Evolutionary conservation across 257 asterid genomes (phyloP).

Genomic region (Lavandula angustifolia): DNA sequence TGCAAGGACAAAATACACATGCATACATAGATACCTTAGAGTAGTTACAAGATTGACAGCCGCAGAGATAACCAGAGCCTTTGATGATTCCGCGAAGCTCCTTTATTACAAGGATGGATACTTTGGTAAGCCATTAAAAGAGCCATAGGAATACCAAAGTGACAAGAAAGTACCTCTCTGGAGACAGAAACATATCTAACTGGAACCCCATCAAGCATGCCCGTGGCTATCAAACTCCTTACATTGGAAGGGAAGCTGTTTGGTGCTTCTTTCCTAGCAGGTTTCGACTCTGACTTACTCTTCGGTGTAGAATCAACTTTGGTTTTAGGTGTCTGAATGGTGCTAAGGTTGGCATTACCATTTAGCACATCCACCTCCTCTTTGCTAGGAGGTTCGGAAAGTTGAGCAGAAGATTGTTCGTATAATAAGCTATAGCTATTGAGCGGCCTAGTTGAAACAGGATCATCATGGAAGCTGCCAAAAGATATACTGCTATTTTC

Average conservation of each 20-base stretch:
- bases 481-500: slow-evolving; percentile 50
- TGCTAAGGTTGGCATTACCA: slow-evolving; percentile 35
- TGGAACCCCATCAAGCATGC: slow-evolving; percentile 92
- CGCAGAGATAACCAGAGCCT: slow-evolving; percentile 90
- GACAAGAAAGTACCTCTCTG: slow-evolving; percentile 56
- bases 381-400: slow-evolving; percentile 47
- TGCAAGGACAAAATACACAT: not conserved
- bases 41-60: slow-evolving; percentile 80
- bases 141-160: slow-evolving; percentile 11
- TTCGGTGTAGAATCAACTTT: slow-evolving; percentile 48
- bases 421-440: slow-evolving; percentile 59
- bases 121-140: slow-evolving; percentile 30
- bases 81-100: slow-evolving; percentile 88
- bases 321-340: slow-evolving; percentile 46
- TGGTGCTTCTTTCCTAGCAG: slow-evolving; percentile 82
- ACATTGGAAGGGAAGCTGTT: slow-evolving; percentile 95
- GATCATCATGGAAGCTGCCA: slow-evolving; percentile 68
- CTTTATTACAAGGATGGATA: slow-evolving; percentile 42
- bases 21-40: slow-evolving; percentile 58
- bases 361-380: slow-evolving; percentile 46
- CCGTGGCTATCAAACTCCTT: slow-evolving; percentile 89
- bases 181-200: slow-evolving; percentile 75
- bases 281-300: slow-evolving; percentile 57
- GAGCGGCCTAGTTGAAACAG: slow-evolving; percentile 61
- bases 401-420: slow-evolving; percentile 61